phyloP scores from a whole-genome alignment of 2,329 filamentous ascomycete genomes.

The Epichloe hybrida region DNA sequence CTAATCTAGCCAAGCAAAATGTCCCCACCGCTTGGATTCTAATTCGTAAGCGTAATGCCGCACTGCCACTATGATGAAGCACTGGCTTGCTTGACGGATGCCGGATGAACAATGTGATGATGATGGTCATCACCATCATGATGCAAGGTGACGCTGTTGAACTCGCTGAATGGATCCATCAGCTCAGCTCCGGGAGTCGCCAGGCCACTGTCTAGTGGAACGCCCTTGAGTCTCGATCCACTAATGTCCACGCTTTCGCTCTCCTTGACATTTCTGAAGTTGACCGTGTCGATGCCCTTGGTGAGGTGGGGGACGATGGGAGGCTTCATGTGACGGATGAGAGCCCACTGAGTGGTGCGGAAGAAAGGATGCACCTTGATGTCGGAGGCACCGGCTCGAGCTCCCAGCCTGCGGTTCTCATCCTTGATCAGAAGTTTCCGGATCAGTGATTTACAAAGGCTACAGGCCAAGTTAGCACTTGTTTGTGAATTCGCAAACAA shows the following conservation, averaged over 20 bases:
- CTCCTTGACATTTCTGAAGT: slow-evolving; percentile 97
- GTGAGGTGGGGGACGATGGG: slow-evolving; percentile 95
- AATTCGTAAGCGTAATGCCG: neutral
- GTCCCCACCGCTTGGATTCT: neutral
- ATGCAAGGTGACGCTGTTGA: slow-evolving; percentile 94
- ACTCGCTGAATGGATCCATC: slow-evolving; percentile 90
- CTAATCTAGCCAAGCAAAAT: neutral
- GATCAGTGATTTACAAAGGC: slow-evolving; percentile 91
- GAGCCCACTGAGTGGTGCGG: slow-evolving; percentile 87
- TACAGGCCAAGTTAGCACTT: slow-evolving; percentile 21
- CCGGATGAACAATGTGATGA: slow-evolving; percentile 15
- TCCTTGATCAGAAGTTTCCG: slow-evolving; percentile 97
- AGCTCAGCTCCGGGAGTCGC: slow-evolving; percentile 73
- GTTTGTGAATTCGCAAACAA: neutral
- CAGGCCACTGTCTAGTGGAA: slow-evolving; percentile 74
- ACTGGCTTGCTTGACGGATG: neutral
- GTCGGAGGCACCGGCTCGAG: slow-evolving; percentile 87
- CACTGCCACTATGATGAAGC: slow-evolving; percentile 4
- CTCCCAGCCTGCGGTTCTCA: slow-evolving; percentile 83
- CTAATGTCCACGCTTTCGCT: slow-evolving; percentile 85
- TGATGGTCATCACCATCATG: slow-evolving; percentile 76
- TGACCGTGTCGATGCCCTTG: slow-evolving; percentile 82
- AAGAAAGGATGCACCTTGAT: slow-evolving; percentile 97
- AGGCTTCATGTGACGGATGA: slow-evolving; percentile 94
- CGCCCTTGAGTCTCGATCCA: slow-evolving; percentile 54